Percentiles rank a stretch among this genome's conserved stretches.
Evolutionary conservation across 331 rosid species (phyloP).

Genomic region (Cucumis variabilis): DNA sequence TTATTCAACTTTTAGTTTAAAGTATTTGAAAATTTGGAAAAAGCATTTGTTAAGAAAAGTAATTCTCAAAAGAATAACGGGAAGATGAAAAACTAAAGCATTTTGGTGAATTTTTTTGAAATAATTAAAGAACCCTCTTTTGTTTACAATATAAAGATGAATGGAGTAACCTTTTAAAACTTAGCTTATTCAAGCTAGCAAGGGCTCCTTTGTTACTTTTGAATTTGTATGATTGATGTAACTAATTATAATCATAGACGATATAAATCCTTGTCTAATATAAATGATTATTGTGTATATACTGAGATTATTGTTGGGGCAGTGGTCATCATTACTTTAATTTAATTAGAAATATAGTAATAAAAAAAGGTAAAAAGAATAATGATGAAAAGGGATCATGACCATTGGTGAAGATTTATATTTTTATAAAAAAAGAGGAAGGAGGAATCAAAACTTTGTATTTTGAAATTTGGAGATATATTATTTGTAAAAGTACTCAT

Average conservation of each 20-base stretch:
- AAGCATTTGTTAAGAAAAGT: background rate
- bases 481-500: background rate
- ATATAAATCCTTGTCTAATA: too few species aligned
- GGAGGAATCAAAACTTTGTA: background rate
- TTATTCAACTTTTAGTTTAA: slow-evolving; percentile 25
- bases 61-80: background rate
- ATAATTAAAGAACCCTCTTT: background rate
- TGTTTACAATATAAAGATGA: background rate
- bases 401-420: background rate
- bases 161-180: background rate
- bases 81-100: background rate
- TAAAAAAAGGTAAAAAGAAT: background rate
- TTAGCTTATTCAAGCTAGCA: background rate
- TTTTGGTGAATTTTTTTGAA: background rate
- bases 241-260: too few species aligned
- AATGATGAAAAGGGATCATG: background rate
- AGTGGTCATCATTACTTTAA: background rate
- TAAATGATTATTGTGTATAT: too few species aligned
- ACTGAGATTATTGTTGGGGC: too few species aligned
- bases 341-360: too few species aligned
- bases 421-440: background rate
- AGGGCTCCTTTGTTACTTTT: background rate
- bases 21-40: background rate
- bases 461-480: background rate
- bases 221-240: too few species aligned